Base-by-base conservation (phyloP, 495 filamentous ascomycete genomes). In the Lindgomyces ingoldianus region DNA sequence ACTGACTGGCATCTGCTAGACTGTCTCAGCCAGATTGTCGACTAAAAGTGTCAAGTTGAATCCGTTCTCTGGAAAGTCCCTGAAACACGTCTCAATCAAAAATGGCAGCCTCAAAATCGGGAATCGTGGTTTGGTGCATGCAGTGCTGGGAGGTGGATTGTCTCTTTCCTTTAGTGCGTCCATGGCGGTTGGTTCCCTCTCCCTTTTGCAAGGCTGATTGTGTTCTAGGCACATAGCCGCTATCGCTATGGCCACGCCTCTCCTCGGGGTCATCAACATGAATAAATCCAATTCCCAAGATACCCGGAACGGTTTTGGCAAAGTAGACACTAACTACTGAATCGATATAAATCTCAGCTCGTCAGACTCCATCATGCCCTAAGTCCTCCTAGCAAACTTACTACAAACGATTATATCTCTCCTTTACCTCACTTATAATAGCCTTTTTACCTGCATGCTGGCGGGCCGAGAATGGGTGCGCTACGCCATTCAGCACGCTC, bases 381-480 rank as follows among this genome's bases (percentile, higher is more conserved):
- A 50, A 27, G 60, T 68, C 1, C 24, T 68, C n/a, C 21, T 68
- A 0, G 64, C 65, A n/a, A 68, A 68, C 44, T 51, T 48, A 21
- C 65, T 60, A 8, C 65, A 68, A 51, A 29, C 47, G 1, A 44
- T 68, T 14, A 42, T 68, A 3, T 68, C 65, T 10, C 46, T 68
- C 41, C 30, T 68, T 11, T 67, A 62, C 42, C 48, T 62, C 14
- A 56, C 64, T 14, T 50, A 58, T 36, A 69, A 69, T 33, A 49
- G 54, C n/a, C 54, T 64, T 24, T 60, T 53, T 27, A 69, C 60
- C 11, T 50, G 24, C 21, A 69, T 64, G 61, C 54, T 54, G 4
- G 39, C 48, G 2, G 46, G 30, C 24, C 47, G 47, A 10, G 65
- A 69, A 58, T 69, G 61, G 65, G 30, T 53, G 2, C 44, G 29